These are phyloP conservation scores for Anethum foeniculum DNA, from an alignment of 140 eudicot species.

Conservation along the genomic window DNA sequence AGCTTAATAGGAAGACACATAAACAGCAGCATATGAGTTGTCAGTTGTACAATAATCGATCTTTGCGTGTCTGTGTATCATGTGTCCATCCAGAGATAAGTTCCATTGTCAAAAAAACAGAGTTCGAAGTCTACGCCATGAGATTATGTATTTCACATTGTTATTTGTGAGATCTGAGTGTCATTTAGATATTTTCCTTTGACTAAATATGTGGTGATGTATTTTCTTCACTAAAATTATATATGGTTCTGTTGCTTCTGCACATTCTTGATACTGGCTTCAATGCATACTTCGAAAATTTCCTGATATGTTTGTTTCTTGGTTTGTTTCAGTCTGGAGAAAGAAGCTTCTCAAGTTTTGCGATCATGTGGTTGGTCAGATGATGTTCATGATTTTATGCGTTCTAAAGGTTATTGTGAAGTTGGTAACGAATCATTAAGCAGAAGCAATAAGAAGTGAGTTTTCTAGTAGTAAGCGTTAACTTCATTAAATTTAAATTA, in stretches of 20 bases:
- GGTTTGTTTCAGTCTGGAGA: slow-evolving; percentile 48
- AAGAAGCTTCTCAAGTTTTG: slow-evolving; percentile 59
- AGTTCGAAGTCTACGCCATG: not conserved
- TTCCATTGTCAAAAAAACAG: not conserved
- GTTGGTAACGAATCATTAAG: slow-evolving; percentile 27
- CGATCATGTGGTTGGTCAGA: slow-evolving; percentile 60
- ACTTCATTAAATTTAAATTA: too few relatives aligned
- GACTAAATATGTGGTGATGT: not conserved
- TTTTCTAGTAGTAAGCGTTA: slow-evolving; percentile 2
- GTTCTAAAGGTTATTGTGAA: slow-evolving; percentile 33
- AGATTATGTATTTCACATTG: not conserved
- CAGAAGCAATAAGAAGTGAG: slow-evolving; percentile 61
- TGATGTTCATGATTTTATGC: slow-evolving; percentile 61
- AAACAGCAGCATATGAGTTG: not conserved
- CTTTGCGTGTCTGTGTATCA: not conserved
- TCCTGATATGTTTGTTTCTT: slow-evolving; percentile 12
- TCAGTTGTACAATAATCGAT: not conserved
- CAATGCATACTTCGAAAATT: not conserved
- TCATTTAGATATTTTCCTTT: not conserved
- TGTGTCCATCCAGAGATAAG: not conserved
- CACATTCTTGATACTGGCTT: slow-evolving; percentile 8
- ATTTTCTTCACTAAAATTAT: not conserved
- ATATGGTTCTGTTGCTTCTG: not conserved
- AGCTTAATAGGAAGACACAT: not conserved
- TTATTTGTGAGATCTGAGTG: not conserved